phyloP scores from a whole-genome alignment of 1,284 basidiomycete species.

The Pseudozyma pruni region DNA sequence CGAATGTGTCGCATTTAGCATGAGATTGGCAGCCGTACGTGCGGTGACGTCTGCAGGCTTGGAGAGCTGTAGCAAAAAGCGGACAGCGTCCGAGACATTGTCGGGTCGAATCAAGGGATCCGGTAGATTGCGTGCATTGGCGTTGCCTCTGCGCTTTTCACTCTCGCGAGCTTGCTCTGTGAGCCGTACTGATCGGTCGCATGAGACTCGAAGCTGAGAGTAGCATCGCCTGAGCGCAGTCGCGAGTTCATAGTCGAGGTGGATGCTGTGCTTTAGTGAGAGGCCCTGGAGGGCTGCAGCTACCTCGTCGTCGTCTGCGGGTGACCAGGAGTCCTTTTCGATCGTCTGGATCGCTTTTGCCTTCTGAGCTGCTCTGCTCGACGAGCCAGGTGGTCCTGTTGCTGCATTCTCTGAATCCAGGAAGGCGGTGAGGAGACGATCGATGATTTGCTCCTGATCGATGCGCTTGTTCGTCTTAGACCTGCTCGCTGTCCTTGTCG shows the following conservation, averaged over 20 bases:
- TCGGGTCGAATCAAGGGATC: slow-evolving; percentile 36
- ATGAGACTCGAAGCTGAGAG: slow-evolving; percentile 19
- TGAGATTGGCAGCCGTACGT: slow-evolving; percentile 34
- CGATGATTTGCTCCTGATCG: slow-evolving; percentile 38
- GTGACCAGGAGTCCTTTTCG: slow-evolving; percentile 40
- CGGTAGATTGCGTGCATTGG: slow-evolving; percentile 10
- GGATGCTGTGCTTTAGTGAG: slow-evolving; percentile 39
- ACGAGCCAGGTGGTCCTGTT: not conserved
- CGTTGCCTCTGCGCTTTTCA: slow-evolving; percentile 9
- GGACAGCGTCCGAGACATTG: slow-evolving; percentile 34
- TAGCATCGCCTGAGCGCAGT: slow-evolving; percentile 30
- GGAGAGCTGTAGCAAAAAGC: slow-evolving; percentile 32
- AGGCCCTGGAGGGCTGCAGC: slow-evolving; percentile 32
- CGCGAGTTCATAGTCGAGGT: slow-evolving; percentile 41
- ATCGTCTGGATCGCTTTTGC: slow-evolving; percentile 16
- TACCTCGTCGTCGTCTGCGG: slow-evolving; percentile 29
- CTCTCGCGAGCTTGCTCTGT: slow-evolving; percentile 20
- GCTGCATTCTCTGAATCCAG: not conserved
- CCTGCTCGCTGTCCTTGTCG: slow-evolving; percentile 10
- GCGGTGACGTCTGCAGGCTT: slow-evolving; percentile 38
- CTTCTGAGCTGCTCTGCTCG: slow-evolving; percentile 17
- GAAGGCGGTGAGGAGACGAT: slow-evolving; percentile 21
- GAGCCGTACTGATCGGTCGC: slow-evolving; percentile 19
- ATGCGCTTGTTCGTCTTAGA: slow-evolving; percentile 36
- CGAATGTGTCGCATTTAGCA: slow-evolving; percentile 31